These are phyloP conservation scores for Ilyonectria destructans DNA, from an alignment of 2,329 filamentous ascomycete genomes.

Conservation along the genomic window DNA sequence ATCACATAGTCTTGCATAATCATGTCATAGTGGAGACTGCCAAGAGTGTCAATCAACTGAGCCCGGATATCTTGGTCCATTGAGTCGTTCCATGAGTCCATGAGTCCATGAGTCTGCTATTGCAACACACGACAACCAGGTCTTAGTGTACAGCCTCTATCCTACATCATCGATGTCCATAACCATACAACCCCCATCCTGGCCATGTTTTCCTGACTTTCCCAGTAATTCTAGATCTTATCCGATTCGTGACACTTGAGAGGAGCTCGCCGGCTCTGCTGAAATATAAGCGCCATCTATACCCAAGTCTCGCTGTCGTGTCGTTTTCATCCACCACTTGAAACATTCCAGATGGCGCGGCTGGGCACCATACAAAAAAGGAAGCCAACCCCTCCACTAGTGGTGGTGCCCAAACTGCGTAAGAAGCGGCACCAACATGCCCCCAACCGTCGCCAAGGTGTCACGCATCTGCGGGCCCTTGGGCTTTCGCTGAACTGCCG, in stretches of 20 bases:
- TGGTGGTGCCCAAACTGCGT: constrained; percentile 87
- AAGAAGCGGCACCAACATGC: constrained; percentile 84
- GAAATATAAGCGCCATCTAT: constrained; percentile 39
- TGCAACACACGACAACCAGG: constrained; percentile 3
- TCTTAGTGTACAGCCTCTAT: constrained; percentile 24
- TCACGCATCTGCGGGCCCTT: constrained; percentile 76
- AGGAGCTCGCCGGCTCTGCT: constrained; percentile 45
- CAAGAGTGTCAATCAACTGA: neutral
- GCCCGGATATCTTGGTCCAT: constrained; percentile 1
- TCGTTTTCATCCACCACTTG: constrained; percentile 26
- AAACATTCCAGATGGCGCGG: constrained; percentile 29
- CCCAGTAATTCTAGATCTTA: constrained; percentile 37
- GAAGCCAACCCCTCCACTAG: constrained; percentile 47
- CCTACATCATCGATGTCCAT: constrained; percentile 32
- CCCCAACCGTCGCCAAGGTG: constrained; percentile 79
- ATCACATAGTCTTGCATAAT: constrained; percentile 6
- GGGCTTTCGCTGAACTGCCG: constrained; percentile 65
- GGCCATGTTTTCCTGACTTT: constrained; percentile 25
- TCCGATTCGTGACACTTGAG: constrained; percentile 32
- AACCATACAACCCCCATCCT: constrained; percentile 21
- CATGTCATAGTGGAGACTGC: neutral
- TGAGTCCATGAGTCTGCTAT: constrained; percentile 1
- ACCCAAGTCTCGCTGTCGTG: constrained; percentile 30
- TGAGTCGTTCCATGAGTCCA: neutral
- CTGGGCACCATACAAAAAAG: constrained; percentile 26